phyloP scores from a whole-genome alignment of 2,329 filamentous ascomycete species.

The Arthrinium phaeospermum region DNA sequence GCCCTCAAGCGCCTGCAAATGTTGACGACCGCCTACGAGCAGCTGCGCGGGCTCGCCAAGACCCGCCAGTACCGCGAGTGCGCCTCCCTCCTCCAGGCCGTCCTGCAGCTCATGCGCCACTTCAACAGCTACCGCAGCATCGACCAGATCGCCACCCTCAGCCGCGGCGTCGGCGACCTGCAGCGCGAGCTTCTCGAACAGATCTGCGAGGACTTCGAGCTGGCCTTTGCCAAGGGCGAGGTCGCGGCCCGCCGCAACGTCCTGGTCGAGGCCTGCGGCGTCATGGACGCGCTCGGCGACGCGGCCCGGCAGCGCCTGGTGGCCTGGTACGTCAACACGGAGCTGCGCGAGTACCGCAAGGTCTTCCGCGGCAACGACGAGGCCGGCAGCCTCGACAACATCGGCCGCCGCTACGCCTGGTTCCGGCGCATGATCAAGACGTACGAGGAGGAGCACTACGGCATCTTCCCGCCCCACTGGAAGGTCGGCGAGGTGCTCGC shows the following conservation, averaged over 20 bases:
- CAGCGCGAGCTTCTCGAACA: constrained; percentile 94
- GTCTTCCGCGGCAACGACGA: constrained; percentile 97
- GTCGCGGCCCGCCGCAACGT: constrained; percentile 71
- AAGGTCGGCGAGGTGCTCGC: constrained; percentile 88
- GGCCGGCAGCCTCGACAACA: constrained; percentile 95
- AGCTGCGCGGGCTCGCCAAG: constrained; percentile 82
- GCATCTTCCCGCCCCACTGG: constrained; percentile 88
- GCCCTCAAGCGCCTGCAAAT: constrained; percentile 96
- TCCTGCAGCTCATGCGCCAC: constrained; percentile 96
- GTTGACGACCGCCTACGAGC: constrained; percentile 98
- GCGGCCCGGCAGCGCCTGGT: constrained; percentile 80
- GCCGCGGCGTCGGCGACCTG: constrained; percentile 89
- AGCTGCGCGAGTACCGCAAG: constrained; percentile 92
- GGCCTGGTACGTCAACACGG: constrained; percentile 98
- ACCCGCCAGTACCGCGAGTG: constrained; percentile 94
- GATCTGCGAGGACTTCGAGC: constrained; percentile 98
- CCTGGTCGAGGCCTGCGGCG: constrained; percentile 85
- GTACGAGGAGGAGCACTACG: constrained; percentile 90
- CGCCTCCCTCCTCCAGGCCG: constrained; percentile 89
- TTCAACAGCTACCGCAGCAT: constrained; percentile 98
- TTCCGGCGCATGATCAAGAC: constrained; percentile 95
- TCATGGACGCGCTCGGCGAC: constrained; percentile 94
- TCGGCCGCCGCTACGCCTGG: constrained; percentile 93
- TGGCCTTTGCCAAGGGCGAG: constrained; percentile 90
- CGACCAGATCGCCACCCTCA: constrained; percentile 94